phyloP scores from a whole-genome alignment of 2,329 filamentous ascomycete species.

The Aureobasidium sp. region DNA sequence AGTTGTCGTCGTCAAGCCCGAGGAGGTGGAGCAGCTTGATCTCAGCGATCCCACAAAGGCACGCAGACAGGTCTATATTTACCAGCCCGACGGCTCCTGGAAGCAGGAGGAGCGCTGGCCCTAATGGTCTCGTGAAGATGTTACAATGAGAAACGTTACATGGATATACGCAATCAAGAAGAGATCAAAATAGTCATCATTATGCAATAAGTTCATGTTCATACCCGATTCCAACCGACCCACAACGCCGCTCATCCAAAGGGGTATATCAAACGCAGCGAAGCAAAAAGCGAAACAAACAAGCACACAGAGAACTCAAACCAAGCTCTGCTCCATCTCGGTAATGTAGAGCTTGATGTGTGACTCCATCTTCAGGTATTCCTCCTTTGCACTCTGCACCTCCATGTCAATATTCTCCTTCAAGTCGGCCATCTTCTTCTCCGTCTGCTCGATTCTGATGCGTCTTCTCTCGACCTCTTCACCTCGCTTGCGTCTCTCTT shows the following conservation, averaged over 20 bases:
- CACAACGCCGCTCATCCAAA: neutral
- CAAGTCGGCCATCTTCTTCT: slow-evolving; percentile 99
- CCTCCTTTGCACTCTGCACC: slow-evolving; percentile 80
- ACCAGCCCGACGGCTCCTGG: slow-evolving; percentile 53
- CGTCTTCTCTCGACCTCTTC: slow-evolving; percentile 87
- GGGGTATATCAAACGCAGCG: slow-evolving; percentile 5
- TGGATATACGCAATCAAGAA: neutral
- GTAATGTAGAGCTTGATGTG: slow-evolving; percentile 97
- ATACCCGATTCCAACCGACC: neutral
- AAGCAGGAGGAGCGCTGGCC: slow-evolving; percentile 63
- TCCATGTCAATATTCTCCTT: slow-evolving; percentile 97
- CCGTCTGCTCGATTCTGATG: slow-evolving; percentile 94
- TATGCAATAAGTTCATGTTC: neutral
- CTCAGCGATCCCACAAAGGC: slow-evolving; percentile 58
- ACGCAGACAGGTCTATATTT: slow-evolving; percentile 61
- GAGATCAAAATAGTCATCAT: neutral
- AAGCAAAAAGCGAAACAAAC: neutral
- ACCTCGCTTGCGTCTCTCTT: slow-evolving; percentile 79
- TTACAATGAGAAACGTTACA: neutral
- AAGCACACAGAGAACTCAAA: neutral
- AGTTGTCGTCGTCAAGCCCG: slow-evolving; percentile 78
- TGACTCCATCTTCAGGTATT: slow-evolving; percentile 95
- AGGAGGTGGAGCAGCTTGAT: slow-evolving; percentile 69
- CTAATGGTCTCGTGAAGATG: slow-evolving; percentile 23
- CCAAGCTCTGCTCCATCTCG: slow-evolving; percentile 90